phyloP scores from a whole-genome alignment of 2,329 filamentous ascomycete species.

The Talaromyces islandicus region DNA sequence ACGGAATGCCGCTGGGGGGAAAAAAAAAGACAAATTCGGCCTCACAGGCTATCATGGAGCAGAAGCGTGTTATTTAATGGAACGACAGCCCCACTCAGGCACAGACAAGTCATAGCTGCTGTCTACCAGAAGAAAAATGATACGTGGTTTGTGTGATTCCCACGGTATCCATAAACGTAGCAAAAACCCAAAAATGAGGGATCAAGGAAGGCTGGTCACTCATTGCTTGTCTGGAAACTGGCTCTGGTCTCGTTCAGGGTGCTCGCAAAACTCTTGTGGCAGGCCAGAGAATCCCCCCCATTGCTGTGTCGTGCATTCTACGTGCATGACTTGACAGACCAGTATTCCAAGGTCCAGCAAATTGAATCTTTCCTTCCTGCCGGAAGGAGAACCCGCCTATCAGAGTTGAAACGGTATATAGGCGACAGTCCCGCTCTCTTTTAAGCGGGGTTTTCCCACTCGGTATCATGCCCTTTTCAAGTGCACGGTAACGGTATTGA shows the following conservation, averaged over 20 bases:
- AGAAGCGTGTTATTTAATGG: neutral
- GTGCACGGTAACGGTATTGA: neutral
- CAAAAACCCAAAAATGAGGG: neutral
- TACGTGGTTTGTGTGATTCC: neutral
- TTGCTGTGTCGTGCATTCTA: neutral
- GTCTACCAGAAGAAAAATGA: neutral
- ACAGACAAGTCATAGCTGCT: neutral
- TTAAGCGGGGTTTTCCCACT: neutral
- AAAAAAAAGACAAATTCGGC: neutral
- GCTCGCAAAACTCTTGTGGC: neutral
- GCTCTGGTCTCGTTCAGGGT: neutral
- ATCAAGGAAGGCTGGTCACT: neutral
- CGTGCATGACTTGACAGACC: neutral
- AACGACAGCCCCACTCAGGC: neutral
- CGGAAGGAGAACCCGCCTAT: constrained; percentile 6
- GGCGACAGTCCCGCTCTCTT: neutral
- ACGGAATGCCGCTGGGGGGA: too few species aligned
- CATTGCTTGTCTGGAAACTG: neutral
- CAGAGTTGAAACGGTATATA: neutral
- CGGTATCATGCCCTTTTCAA: neutral
- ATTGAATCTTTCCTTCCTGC: constrained; percentile 1
- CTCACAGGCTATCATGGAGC: neutral
- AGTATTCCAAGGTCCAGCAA: neutral
- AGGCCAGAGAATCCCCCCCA: neutral
- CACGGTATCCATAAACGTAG: neutral